Conservation (phyloP, 2,329 filamentous ascomycete genomes). For the Fusarium sp. region DNA sequence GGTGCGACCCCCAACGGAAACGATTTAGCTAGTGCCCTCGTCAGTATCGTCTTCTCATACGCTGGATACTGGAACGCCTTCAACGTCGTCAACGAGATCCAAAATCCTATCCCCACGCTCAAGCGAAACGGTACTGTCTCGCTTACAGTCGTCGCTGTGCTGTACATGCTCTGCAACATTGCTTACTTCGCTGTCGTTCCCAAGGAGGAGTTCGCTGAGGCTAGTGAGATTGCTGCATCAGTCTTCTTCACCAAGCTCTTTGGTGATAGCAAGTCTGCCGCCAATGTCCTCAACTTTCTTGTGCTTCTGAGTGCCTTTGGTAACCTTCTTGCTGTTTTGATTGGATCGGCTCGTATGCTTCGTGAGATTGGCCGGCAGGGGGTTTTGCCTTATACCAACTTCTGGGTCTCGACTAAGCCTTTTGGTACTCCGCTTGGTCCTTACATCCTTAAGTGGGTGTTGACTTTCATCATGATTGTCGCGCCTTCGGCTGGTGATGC, state of each 20-base stretch:
- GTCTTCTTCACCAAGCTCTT: slow-evolving; percentile 70
- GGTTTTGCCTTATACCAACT: slow-evolving; percentile 66
- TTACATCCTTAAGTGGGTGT: slow-evolving; percentile 65
- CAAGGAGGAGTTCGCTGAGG: slow-evolving; percentile 62
- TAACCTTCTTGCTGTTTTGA: slow-evolving; percentile 65
- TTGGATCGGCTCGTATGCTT: slow-evolving; percentile 65
- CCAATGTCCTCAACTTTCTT: slow-evolving; percentile 65
- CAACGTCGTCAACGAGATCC: slow-evolving; percentile 70
- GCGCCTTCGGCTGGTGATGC: slow-evolving; percentile 71
- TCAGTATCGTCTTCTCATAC: slow-evolving; percentile 69
- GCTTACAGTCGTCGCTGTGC: slow-evolving; percentile 59
- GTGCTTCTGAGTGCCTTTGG: slow-evolving; percentile 68
- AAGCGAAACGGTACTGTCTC: slow-evolving; percentile 61
- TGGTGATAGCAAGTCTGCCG: slow-evolving; percentile 56
- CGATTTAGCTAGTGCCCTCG: slow-evolving; percentile 57
- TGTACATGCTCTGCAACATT: slow-evolving; percentile 69
- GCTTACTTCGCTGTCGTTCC: slow-evolving; percentile 69
- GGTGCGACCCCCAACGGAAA: slow-evolving; percentile 51
- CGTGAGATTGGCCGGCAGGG: slow-evolving; percentile 71
- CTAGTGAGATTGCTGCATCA: slow-evolving; percentile 63
- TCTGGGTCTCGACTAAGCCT: slow-evolving; percentile 71
- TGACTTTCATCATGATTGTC: slow-evolving; percentile 69
- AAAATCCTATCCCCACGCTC: slow-evolving; percentile 67
- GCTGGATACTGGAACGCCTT: slow-evolving; percentile 68
- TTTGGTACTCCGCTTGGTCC: slow-evolving; percentile 72